phyloP scores from a whole-genome alignment of 108 stramenopile species.

The Phaeodactylum tricornutum region DNA sequence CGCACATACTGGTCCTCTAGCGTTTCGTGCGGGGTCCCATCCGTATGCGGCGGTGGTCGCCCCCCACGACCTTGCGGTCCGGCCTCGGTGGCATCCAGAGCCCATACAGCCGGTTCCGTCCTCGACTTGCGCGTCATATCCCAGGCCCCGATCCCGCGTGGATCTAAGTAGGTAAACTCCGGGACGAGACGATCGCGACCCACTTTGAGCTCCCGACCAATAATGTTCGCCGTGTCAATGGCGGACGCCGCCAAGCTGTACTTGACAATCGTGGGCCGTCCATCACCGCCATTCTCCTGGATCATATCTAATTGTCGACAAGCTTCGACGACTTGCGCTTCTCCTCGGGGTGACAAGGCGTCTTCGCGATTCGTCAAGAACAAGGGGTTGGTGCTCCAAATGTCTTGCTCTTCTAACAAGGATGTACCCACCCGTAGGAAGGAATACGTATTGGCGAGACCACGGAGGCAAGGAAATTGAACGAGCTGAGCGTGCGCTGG shows the following conservation, averaged over 20 bases:
- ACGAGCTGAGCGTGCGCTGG: no score
- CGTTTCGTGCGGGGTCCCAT: conserved; percentile 75
- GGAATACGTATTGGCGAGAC: conserved; percentile 54
- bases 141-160: conserved; percentile 63
- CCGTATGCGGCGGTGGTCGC: conserved; percentile 61
- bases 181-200: conserved; percentile 69
- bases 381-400: conserved; percentile 69
- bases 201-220: conserved; percentile 44
- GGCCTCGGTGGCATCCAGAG: conserved; percentile 57
- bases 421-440: conserved; percentile 48
- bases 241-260: conserved; percentile 54
- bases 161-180: conserved; percentile 79
- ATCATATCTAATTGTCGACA: conserved; percentile 19
- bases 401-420: conserved; percentile 57
- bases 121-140: conserved; percentile 33
- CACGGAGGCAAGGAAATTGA: conserved; percentile 36
- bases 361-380: conserved; percentile 73
- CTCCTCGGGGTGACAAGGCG: conserved; percentile 39
- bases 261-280: conserved; percentile 42
- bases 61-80: conserved; percentile 43
- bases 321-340: conserved; percentile 36
- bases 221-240: conserved; percentile 52
- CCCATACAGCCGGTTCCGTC: conserved; percentile 55
- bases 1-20: conserved; percentile 59
- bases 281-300: conserved; percentile 1